Base-by-base conservation (phyloP, 169 alveolate genomes). In the Sarcocystis neurona region DNA sequence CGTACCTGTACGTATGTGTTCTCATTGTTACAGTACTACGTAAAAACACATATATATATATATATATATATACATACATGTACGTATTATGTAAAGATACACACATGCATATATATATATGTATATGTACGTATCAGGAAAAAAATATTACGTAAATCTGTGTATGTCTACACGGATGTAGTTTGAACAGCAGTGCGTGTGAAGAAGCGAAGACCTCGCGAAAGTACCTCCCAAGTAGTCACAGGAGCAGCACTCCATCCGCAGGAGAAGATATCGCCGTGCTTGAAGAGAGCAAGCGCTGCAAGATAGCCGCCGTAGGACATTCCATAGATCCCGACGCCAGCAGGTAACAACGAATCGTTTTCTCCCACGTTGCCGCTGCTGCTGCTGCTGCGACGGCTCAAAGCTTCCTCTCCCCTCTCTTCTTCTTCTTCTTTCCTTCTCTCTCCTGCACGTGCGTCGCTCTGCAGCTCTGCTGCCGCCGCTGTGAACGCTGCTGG, bases 191-290 rank as follows among this genome's bases (percentile, higher is more conserved):
- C n/a, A n/a, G n/a, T n/a, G n/a, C n/a, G n/a, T n/a, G n/a, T n/a
- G n/a, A n/a, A n/a, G n/a, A n/a, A n/a, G n/a, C n/a, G n/a, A n/a
- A n/a, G n/a, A n/a, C n/a, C n/a, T n/a, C n/a, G n/a, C n/a, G n/a
- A n/a, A n/a, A n/a, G 82, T 72, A 75, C 91, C 79, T 87, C 86
- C 91, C 86, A 75, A 53, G 77, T 56, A 27, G 87, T 87, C n/a
- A 87, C 91, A 0, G 91, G 91, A 10, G 91, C 86, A 1, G 77
- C 91, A 37, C 66, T 46, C 37, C 77, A 56, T 47, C 84, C 80
- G 44, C 80, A 44, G 85, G 82, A 5, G 58, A 87, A 87, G 43
- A 87, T 18, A 10, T 87, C 72, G 39, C 87, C 87, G 44, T 75
- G 79, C 50, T 41, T 34, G 58, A 87, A 78, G 53, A 39, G 68